Evolutionary conservation across 2,329 filamentous ascomycete genomes (phyloP).

Genomic region (Arthrobotrys entomopaga): DNA sequence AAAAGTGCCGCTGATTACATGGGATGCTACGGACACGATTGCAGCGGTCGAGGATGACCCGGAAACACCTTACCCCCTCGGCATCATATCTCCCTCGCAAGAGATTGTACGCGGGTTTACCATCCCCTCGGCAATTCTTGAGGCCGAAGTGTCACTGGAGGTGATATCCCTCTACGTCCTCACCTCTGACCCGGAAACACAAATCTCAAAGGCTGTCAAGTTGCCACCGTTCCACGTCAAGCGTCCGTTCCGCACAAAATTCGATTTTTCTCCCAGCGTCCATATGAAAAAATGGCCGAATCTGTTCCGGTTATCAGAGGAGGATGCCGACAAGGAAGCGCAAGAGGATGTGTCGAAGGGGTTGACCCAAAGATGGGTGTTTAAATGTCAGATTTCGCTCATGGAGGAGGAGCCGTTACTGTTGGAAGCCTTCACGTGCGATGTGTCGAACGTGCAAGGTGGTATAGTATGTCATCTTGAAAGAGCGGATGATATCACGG

Average conservation of each 20-base stretch:
- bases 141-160: slow-evolving; percentile 58
- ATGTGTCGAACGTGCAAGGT: slow-evolving; percentile 44
- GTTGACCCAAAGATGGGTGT: slow-evolving; percentile 81
- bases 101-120: slow-evolving; percentile 54
- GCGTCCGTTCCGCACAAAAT: slow-evolving; percentile 86
- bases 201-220: slow-evolving; percentile 77
- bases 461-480: slow-evolving; percentile 44
- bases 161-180: slow-evolving; percentile 76
- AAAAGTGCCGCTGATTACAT: slow-evolving; percentile 45
- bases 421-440: slow-evolving; percentile 31
- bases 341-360: slow-evolving; percentile 66
- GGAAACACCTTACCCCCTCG: slow-evolving; percentile 42
- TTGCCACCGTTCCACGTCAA: slow-evolving; percentile 78
- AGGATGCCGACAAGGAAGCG: slow-evolving; percentile 57
- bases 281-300: slow-evolving; percentile 85
- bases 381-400: slow-evolving; percentile 70
- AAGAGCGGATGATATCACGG: slow-evolving; percentile 28
- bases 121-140: slow-evolving; percentile 56
- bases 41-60: slow-evolving; percentile 40
- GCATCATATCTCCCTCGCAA: slow-evolving; percentile 37
- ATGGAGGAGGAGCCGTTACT: slow-evolving; percentile 36
- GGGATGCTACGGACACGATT: slow-evolving; percentile 43
- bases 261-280: slow-evolving; percentile 82
- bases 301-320: slow-evolving; percentile 71
- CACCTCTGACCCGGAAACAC: slow-evolving; percentile 79